These are phyloP conservation scores for Eucalyptus sp. DNA, from an alignment of 345 rosid species.

Conservation along the genomic window DNA sequence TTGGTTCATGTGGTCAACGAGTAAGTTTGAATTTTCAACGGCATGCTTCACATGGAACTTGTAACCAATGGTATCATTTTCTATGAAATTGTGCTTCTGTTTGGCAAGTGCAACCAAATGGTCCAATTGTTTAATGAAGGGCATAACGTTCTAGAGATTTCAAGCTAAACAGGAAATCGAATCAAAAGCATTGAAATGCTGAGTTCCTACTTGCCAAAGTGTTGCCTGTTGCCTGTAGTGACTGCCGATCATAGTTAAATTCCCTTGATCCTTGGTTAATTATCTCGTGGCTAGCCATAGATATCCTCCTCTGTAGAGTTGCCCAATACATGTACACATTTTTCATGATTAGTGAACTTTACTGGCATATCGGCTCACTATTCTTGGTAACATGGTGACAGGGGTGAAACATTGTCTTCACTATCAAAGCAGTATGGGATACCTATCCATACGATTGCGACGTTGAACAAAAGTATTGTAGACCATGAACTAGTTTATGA, in stretches of 20 bases:
- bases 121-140: not conserved
- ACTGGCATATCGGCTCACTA: not conserved
- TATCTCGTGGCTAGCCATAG: not conserved
- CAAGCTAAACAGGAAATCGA: not conserved
- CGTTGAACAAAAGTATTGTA: not conserved
- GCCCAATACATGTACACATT: not conserved
- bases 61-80: not conserved
- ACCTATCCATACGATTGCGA: not conserved
- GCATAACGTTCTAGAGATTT: not conserved
- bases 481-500: slow-evolving; percentile 7
- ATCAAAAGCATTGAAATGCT: not conserved
- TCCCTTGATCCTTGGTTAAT: not conserved
- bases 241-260: not conserved
- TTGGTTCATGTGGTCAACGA: slow-evolving; percentile 11
- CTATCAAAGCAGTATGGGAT: slow-evolving; percentile 20
- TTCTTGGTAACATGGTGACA: not conserved
- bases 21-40: not conserved
- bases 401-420: slow-evolving; percentile 20
- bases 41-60: not conserved
- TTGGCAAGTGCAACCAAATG: not conserved
- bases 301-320: not conserved
- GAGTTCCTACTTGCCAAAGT: not conserved
- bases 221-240: not conserved
- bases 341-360: not conserved
- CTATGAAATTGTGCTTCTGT: not conserved